These are phyloP conservation scores for Mycena chlorophos DNA, from an alignment of 768 basidiomycete genomes.

Conservation along the genomic window DNA sequence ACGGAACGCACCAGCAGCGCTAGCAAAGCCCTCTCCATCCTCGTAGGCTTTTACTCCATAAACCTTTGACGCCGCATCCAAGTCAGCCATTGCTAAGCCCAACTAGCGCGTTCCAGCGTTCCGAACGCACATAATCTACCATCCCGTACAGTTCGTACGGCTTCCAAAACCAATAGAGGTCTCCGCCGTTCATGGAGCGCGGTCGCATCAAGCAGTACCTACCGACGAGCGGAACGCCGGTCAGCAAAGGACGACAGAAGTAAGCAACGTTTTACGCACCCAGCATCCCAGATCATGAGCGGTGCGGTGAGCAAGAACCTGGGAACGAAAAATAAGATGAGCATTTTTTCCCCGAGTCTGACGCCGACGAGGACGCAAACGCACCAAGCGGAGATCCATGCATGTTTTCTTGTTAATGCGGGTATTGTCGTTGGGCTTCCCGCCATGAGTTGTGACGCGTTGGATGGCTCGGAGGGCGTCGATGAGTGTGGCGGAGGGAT, in stretches of 20 bases:
- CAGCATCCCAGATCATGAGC: conserved; percentile 71
- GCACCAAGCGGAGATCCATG: conserved; percentile 49
- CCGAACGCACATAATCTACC: conserved; percentile 40
- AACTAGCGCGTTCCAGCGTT: conserved; percentile 4
- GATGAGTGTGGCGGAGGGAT: neutral
- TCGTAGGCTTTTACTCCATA: conserved; percentile 70
- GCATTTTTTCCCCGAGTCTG: too few species aligned
- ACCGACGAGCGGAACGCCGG: conserved; percentile 26
- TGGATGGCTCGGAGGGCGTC: neutral
- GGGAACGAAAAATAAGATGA: neutral
- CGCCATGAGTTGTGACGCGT: conserved; percentile 22
- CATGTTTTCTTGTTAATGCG: conserved; percentile 39
- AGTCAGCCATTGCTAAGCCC: neutral
- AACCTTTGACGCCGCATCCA: conserved; percentile 42
- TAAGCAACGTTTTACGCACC: conserved; percentile 37
- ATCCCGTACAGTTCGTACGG: conserved; percentile 70
- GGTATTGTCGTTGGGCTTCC: too few species aligned
- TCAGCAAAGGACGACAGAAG: conserved; percentile 29
- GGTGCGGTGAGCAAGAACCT: conserved; percentile 57
- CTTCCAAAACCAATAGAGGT: conserved; percentile 83
- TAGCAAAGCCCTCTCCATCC: conserved; percentile 69
- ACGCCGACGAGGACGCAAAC: neutral
- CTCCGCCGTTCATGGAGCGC: conserved; percentile 59
- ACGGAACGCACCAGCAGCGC: conserved; percentile 60
- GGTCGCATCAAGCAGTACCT: conserved; percentile 37